Evolutionary conservation across 805 yeast species (phyloP).

Genomic region (Ascoidea tarda): DNA sequence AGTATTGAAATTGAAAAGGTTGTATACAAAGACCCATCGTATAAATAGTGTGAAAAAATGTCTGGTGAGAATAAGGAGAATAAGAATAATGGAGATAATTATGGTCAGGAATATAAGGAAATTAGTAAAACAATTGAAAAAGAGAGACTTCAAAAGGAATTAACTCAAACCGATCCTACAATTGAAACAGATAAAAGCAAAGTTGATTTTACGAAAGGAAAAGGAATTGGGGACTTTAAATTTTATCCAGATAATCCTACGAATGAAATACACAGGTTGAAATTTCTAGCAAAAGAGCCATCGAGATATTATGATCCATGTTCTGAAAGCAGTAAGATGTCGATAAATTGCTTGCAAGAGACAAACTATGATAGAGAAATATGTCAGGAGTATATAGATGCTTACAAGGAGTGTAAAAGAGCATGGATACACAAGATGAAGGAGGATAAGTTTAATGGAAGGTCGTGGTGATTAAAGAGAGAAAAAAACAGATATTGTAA

Average conservation of each 20-base stretch:
- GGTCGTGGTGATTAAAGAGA: not conserved
- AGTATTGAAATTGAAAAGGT: too few species aligned
- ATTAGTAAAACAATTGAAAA: too few species aligned
- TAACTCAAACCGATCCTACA: not conserved
- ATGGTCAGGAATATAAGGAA: too few species aligned
- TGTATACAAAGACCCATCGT: too few species aligned
- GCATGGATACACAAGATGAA: constrained; percentile 41
- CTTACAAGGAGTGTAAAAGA: constrained; percentile 83
- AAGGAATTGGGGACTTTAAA: constrained; percentile 26
- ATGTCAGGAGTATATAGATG: constrained; percentile 77
- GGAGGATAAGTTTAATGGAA: constrained; percentile 1
- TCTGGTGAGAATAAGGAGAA: too few species aligned
- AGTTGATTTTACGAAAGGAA: not conserved
- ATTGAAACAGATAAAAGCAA: not conserved
- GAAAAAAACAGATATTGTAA: too few species aligned
- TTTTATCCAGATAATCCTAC: constrained; percentile 87
- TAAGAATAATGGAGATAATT: too few species aligned
- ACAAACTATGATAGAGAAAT: constrained; percentile 56
- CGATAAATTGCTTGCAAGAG: constrained; percentile 68
- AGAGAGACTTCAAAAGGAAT: too few species aligned
- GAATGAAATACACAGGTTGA: constrained; percentile 47
- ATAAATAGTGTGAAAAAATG: too few species aligned
- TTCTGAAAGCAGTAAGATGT: constrained; percentile 77
- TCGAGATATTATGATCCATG: constrained; percentile 90
- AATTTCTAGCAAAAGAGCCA: constrained; percentile 63